phyloP scores from a whole-genome alignment of 805 yeast genomes.

The Wickerhamiella parazyma region DNA sequence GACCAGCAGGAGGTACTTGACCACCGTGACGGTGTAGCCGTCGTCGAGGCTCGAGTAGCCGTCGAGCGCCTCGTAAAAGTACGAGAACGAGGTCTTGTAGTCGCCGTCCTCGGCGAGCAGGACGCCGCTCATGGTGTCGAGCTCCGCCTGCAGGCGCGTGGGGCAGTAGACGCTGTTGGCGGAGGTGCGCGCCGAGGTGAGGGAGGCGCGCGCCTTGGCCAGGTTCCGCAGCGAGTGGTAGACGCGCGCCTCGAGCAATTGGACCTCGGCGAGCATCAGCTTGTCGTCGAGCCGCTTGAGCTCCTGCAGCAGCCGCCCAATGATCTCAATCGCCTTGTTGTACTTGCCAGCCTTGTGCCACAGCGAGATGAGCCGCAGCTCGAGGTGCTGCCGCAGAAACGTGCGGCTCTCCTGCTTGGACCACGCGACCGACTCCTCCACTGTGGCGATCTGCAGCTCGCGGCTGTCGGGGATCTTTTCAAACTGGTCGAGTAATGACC shows the following conservation, averaged over 20 bases:
- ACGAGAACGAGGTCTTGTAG: slow-evolving; percentile 89
- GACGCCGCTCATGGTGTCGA: slow-evolving; percentile 90
- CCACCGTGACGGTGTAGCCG: slow-evolving; percentile 48
- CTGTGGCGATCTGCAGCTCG: slow-evolving; percentile 58
- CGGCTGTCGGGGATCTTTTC: slow-evolving; percentile 44
- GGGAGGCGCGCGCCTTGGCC: slow-evolving; percentile 80
- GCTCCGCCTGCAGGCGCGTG: slow-evolving; percentile 82
- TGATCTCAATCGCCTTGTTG: slow-evolving; percentile 58
- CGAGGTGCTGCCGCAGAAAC: slow-evolving; percentile 77
- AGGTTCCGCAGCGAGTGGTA: slow-evolving; percentile 84
- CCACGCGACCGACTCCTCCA: slow-evolving; percentile 78
- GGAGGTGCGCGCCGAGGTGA: slow-evolving; percentile 89
- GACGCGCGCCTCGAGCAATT: slow-evolving; percentile 75
- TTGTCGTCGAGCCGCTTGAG: slow-evolving; percentile 92
- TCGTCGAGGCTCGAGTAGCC: slow-evolving; percentile 56
- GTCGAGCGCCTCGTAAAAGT: slow-evolving; percentile 90
- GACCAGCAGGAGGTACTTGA: slow-evolving; percentile 84
- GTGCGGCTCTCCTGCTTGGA: slow-evolving; percentile 69
- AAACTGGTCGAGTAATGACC: slow-evolving; percentile 63
- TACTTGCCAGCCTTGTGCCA: slow-evolving; percentile 52
- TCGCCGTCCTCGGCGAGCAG: slow-evolving; percentile 95
- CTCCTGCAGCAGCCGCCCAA: slow-evolving; percentile 60
- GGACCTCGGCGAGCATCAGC: slow-evolving; percentile 89
- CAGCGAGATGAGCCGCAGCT: slow-evolving; percentile 66
- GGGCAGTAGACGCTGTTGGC: slow-evolving; percentile 97